phyloP scores from a whole-genome alignment of 257 asterid genomes.

The Solanum chiquidenum region DNA sequence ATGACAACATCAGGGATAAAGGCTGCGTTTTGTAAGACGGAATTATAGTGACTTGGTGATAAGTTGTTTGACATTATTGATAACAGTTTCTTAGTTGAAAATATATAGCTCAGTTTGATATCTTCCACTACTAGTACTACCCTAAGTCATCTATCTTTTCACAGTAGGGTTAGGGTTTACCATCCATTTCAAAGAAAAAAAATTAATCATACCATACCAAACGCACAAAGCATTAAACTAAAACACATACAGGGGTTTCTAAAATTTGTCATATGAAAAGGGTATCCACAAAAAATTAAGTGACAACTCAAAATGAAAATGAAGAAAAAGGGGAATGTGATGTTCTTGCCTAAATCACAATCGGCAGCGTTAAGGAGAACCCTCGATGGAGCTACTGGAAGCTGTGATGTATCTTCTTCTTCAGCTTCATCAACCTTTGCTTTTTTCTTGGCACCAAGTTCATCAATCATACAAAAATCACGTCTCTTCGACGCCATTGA shows the following conservation, averaged over 20 bases:
- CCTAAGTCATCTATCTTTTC: background rate
- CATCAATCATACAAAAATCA: constrained; percentile 8
- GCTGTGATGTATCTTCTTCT: constrained; percentile 1
- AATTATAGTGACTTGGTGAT: background rate
- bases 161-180: background rate
- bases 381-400: background rate
- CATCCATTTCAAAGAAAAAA: background rate
- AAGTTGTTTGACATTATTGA: background rate
- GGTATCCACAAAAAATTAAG: background rate
- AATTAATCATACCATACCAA: background rate
- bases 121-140: background rate
- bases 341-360: constrained; percentile 38
- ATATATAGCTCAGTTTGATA: background rate
- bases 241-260: background rate
- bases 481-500: constrained; percentile 33
- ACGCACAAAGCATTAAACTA: background rate
- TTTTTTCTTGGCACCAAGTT: constrained; percentile 17
- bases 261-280: background rate
- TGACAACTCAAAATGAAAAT: background rate
- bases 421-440: constrained; percentile 1
- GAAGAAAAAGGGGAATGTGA: background rate
- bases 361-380: constrained; percentile 53
- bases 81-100: background rate
- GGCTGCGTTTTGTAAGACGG: background rate
- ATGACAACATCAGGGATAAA: background rate